These are phyloP conservation scores for Orbilia ellipsospora DNA, from an alignment of 2,329 filamentous ascomycete genomes.

Conservation along the genomic window DNA sequence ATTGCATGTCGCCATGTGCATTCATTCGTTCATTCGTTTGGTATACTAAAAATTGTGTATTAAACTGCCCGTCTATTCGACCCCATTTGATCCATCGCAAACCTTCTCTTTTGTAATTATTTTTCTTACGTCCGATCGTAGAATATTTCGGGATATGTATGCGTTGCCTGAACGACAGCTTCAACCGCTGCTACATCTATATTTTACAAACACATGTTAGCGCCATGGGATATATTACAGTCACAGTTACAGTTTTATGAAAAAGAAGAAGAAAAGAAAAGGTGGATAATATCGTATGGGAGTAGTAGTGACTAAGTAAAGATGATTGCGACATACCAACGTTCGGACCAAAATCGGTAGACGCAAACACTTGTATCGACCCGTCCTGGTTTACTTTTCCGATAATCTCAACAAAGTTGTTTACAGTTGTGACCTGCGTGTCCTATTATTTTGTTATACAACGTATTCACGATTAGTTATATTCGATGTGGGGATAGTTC, in stretches of 20 bases:
- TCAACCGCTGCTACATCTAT: slow-evolving; percentile 78
- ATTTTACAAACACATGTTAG: slow-evolving; percentile 60
- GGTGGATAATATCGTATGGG: not conserved
- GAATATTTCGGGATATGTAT: slow-evolving; percentile 83
- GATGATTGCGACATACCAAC: slow-evolving; percentile 20
- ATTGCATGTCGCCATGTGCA: no score
- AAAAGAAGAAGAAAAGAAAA: no score
- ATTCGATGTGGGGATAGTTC: no score
- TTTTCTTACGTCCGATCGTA: slow-evolving; percentile 66
- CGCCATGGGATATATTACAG: no score
- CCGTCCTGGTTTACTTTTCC: slow-evolving; percentile 82
- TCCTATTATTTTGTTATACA: slow-evolving; percentile 67
- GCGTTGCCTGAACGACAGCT: slow-evolving; percentile 85
- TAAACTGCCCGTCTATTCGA: no score
- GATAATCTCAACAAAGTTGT: slow-evolving; percentile 79
- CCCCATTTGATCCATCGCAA: no score
- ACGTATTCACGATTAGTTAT: no score
- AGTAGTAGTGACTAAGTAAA: slow-evolving; percentile 13
- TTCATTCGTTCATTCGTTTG: no score
- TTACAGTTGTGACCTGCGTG: slow-evolving; percentile 67
- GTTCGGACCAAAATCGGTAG: slow-evolving; percentile 73
- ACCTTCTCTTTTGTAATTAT: not conserved
- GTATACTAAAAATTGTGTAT: no score
- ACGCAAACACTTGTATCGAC: slow-evolving; percentile 75
- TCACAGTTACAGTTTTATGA: no score